Conservation (phyloP, 2,329 filamentous ascomycete species). For the Phialemonium atrogriseum region DNA sequence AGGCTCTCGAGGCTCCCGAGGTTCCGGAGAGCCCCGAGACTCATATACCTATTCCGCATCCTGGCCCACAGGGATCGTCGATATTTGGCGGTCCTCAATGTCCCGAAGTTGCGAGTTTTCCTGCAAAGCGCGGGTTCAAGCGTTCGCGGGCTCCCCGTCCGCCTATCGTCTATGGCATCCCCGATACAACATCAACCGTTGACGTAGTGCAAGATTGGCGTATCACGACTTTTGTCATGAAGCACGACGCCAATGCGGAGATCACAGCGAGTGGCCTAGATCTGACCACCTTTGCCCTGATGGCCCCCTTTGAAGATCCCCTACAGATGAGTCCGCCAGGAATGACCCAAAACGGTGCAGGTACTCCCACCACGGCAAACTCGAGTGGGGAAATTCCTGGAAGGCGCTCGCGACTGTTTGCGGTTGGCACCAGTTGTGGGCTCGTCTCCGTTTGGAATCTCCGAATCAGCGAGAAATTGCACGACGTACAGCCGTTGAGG, state of each 20-base stretch:
- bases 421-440: conserved; percentile 71
- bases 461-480: conserved; percentile 52
- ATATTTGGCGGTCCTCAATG: conserved; percentile 16
- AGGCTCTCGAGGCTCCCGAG: conserved; percentile 9
- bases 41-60: no score
- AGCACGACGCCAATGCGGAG: conserved; percentile 46
- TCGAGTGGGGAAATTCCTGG: conserved; percentile 63
- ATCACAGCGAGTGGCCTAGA: conserved; percentile 69
- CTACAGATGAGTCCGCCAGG: conserved; percentile 43
- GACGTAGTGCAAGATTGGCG: no score
- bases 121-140: background rate
- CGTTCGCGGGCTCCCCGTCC: conserved; percentile 2
- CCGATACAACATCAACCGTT: no score
- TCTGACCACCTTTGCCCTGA: conserved; percentile 59
- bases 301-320: conserved; percentile 73
- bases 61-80: background rate
- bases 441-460: conserved; percentile 79
- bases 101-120: conserved; percentile 16
- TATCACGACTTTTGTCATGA: conserved; percentile 52
- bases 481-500: conserved; percentile 62
- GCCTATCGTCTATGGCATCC: no score
- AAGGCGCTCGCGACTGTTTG: conserved; percentile 71
- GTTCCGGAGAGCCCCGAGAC: background rate
- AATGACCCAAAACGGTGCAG: conserved; percentile 41
- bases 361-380: conserved; percentile 32